Base-by-base conservation (phyloP, 106 monocot species). In the Dendrobium catenatum region DNA sequence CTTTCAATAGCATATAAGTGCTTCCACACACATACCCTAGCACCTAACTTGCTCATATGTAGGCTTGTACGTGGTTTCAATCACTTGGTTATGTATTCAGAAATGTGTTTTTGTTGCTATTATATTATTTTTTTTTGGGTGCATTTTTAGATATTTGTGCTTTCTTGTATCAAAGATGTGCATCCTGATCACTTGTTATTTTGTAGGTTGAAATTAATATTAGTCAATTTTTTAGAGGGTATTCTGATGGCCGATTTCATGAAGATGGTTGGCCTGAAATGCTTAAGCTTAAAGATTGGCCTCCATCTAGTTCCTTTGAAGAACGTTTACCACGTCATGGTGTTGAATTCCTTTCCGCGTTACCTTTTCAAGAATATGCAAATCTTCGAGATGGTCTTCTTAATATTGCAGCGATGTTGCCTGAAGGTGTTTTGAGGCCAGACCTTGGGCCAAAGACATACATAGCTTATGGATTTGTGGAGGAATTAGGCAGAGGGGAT, bases 221-320 rank as follows among this genome's bases (percentile, higher is more conserved):
- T 46, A 42, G 26, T 46, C 75, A 82, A 17, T 82, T 82, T 76
- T 82, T 82, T 46, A 76, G 22, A 20, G 76, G 82, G 59, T 82
- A 82, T 76, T 42, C 76, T 44, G 37, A 55, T 44, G 81, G 81
- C 0, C 17, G 75, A 55, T 27, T 13, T 20, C 47, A 56, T 27
- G 2, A 15, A 5, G 41, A 76, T 59, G 43, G 59, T 29, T 82
- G 82, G 82, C 82, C 82, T 64, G 76, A 82, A 42, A 82, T 82
- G 82, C 76, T 82, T 40, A 82, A 82, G 76, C 82, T 82, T 42
- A 82, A 82, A 76, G 82, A 82, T 44, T 82, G 82, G 76, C 82
- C 82, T 16, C 61, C 82, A 29, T 40, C 76, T 59, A 61, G 22
- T 66, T 76, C 42, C 17, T 82, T 82, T 82, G 61, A 82, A 26